These are phyloP conservation scores for Excoecaria cochinchinensis DNA, from an alignment of 345 rosid species.

Conservation along the genomic window DNA sequence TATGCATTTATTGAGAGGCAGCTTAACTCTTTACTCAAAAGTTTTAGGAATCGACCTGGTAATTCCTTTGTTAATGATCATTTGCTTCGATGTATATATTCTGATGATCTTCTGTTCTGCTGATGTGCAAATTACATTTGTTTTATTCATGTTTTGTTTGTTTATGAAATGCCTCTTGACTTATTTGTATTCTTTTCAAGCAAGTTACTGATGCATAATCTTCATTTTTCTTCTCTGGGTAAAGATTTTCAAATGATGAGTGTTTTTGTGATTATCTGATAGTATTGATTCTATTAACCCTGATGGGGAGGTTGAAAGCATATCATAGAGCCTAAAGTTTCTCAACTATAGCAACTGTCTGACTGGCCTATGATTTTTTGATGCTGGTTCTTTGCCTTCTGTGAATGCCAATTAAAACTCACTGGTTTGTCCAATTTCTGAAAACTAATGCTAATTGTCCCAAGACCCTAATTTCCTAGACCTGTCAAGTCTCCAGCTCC, in stretches of 20 bases:
- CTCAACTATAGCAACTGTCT: not conserved
- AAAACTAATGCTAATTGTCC: not conserved
- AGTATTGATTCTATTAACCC: not conserved
- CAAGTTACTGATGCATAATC: not conserved
- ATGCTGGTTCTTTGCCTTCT: not conserved
- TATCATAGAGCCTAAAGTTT: not conserved
- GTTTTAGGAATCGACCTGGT: constrained; percentile 52
- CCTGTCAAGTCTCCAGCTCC: not conserved
- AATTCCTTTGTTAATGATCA: constrained; percentile 8
- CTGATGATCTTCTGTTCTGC: constrained; percentile 7
- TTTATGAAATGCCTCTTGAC: not conserved
- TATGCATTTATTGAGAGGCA: constrained; percentile 60
- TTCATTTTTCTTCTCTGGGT: not conserved
- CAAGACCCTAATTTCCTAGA: not conserved
- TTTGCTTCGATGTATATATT: not conserved
- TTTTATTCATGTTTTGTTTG: not conserved
- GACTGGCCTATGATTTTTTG: not conserved
- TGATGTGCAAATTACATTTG: not conserved
- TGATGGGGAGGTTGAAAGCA: not conserved
- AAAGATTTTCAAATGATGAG: not conserved
- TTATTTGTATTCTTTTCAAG: not conserved
- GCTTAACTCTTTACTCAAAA: constrained; percentile 39
- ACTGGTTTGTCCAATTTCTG: not conserved
- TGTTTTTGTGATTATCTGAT: not conserved
- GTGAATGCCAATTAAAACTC: not conserved